Evolutionary conservation across 73 alveolate species (phyloP).

Genomic region (Uronychia setigera): DNA sequence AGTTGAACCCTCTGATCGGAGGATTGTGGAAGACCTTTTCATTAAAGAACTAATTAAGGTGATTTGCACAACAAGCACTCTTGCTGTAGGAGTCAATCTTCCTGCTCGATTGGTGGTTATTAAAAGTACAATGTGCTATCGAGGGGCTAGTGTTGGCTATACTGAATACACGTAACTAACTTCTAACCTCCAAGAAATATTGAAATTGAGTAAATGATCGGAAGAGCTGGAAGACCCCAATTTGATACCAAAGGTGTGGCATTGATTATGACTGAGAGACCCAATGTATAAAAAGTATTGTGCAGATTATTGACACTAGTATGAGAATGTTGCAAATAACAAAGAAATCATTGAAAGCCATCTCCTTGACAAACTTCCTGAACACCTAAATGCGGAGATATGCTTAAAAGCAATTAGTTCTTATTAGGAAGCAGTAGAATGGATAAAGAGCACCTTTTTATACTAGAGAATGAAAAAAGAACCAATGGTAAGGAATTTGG

Average conservation of each 20-base stretch:
- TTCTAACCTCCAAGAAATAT: neutral
- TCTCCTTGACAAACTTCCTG: conserved; percentile 61
- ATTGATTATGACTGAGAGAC: conserved; percentile 70
- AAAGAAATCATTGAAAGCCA: conserved; percentile 64
- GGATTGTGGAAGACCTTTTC: conserved; percentile 63
- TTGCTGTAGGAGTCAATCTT: conserved; percentile 87
- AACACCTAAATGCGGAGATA: conserved; percentile 73
- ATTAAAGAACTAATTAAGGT: conserved; percentile 55
- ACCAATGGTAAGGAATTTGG: conserved; percentile 36
- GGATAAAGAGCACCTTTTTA: conserved; percentile 72
- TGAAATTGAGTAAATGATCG: conserved; percentile 77
- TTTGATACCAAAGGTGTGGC: conserved; percentile 80
- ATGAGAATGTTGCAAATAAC: neutral
- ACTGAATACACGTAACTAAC: conserved; percentile 69
- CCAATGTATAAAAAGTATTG: neutral
- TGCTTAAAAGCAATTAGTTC: conserved; percentile 47
- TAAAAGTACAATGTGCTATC: conserved; percentile 78
- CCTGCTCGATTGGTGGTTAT: conserved; percentile 87
- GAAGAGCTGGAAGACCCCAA: conserved; percentile 88
- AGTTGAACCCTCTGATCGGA: conserved; percentile 85
- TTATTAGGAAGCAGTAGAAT: conserved; percentile 55
- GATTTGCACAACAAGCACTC: conserved; percentile 84
- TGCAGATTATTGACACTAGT: neutral
- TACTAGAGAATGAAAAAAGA: conserved; percentile 64
- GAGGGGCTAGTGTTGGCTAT: conserved; percentile 78